Base-by-base conservation (phyloP, 768 basidiomycete genomes). In the Fomitopsis serialis region DNA sequence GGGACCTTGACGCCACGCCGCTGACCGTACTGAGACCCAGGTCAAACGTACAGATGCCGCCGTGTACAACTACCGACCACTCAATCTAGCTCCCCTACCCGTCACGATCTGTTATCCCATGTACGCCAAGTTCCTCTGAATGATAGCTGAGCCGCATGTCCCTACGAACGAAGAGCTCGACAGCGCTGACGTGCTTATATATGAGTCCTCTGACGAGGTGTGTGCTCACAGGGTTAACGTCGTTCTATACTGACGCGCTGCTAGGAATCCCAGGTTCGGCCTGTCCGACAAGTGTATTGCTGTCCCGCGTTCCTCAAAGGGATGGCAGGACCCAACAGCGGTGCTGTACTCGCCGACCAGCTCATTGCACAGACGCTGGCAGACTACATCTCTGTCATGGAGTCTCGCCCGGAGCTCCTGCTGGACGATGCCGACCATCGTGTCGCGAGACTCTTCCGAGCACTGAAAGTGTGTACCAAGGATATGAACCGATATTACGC, bases 221-320 rank as follows among this genome's bases (percentile, higher is more conserved):
- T 19, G 56, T 10, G 24, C 36, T 21, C 13, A 11, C 13, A 2
- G 23, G n/a, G 13, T 19, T 17, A 32, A 2, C 25, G 27, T 15
- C 22, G 17, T 24, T 32, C 27, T 11, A 45, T 49, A n/a, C 19
- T 48, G 0, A 35, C 13, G 17, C 8, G 23, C n/a, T 12, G n/a
- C n/a, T 22, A 36, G 22, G 35, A n/a, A n/a, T n/a, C 34, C 21
- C 37, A 58, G 59, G 43, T 37, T 27, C n/a, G 25, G 34, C 2
- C 22, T 3, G 11, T 64, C 37, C 52, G 54, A 19, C 36, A 55
- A 10, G 32, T 11, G 11, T 60, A 48, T 40, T 66, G 63, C 53
- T 64, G 63, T 43, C 61, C 64, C 9, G 49, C 42, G 23, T 48
- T 66, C 42, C 35, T 63, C 15, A 17, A 63, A 12, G 58, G 44